Evolutionary conservation across 345 rosid species (phyloP).

Genomic region (Diplotaxis tenuifolia): DNA sequence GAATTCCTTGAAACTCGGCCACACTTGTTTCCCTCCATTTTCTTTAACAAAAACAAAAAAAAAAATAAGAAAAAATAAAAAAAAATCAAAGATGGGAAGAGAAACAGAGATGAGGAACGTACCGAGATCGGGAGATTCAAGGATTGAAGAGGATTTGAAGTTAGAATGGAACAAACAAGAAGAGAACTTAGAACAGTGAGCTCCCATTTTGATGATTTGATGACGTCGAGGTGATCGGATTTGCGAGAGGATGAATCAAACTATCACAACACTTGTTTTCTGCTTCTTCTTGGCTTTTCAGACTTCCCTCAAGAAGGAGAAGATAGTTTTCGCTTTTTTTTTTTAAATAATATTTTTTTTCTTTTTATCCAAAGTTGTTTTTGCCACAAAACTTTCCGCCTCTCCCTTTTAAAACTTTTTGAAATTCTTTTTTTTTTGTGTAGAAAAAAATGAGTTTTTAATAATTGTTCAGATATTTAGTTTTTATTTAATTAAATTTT

Average conservation of each 20-base stretch:
- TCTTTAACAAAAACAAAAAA: slow-evolving; percentile 37
- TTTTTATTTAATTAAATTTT: background rate
- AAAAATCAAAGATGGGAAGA: background rate
- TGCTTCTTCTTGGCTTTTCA: slow-evolving; percentile 4
- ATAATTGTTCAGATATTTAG: background rate
- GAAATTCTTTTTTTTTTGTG: background rate
- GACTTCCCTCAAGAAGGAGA: background rate
- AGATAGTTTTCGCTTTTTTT: background rate
- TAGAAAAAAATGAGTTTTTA: background rate
- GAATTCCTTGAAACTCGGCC: slow-evolving; percentile 78
- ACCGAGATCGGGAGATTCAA: slow-evolving; percentile 80
- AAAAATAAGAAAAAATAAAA: background rate
- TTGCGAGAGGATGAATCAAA: background rate
- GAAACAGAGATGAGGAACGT: background rate
- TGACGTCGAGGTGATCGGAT: background rate
- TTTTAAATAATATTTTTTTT: background rate
- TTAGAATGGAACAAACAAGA: slow-evolving; percentile 35
- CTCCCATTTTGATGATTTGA: slow-evolving; percentile 36
- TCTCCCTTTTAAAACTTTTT: slow-evolving; percentile 7
- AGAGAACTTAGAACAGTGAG: slow-evolving; percentile 39
- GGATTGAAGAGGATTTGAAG: slow-evolving; percentile 36
- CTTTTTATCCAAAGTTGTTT: slow-evolving; percentile 9
- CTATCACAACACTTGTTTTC: background rate
- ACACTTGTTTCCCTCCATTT: slow-evolving; percentile 52
- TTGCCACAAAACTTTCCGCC: slow-evolving; percentile 23